Conservation (phyloP, 495 filamentous ascomycete genomes). For the Glarea lozoyensis region DNA sequence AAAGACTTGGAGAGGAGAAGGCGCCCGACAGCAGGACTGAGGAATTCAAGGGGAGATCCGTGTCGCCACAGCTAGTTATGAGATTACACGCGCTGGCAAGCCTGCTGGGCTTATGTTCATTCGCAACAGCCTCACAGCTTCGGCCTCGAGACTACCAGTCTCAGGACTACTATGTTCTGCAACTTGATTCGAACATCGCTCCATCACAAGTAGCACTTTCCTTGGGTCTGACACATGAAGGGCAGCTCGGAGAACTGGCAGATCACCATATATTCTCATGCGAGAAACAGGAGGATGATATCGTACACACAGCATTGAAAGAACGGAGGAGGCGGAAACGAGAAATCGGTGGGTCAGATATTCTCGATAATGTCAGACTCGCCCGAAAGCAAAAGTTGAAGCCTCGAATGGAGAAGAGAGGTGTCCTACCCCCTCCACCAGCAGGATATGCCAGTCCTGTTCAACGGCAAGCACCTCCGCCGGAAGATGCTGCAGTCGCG, state of each 20-base stretch:
- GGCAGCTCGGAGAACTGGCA: constrained; percentile 66
- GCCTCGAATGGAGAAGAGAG: constrained; percentile 67
- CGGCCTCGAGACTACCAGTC: constrained; percentile 33
- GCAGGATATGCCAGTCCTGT: constrained; percentile 17
- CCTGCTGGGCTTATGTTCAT: constrained; percentile 31
- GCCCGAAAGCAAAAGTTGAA: constrained; percentile 74
- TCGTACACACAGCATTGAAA: constrained; percentile 30
- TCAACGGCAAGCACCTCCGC: constrained; percentile 26
- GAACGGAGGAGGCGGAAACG: constrained; percentile 51
- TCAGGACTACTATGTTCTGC: constrained; percentile 68
- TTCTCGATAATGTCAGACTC: constrained; percentile 66
- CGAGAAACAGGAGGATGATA: constrained; percentile 43
- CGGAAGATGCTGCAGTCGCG: constrained; percentile 33
- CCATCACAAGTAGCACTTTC: constrained; percentile 65
- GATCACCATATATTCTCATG: constrained; percentile 83
- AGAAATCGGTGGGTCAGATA: constrained; percentile 38
- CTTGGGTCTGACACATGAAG: constrained; percentile 75
- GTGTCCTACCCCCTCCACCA: constrained; percentile 38
- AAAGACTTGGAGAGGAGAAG: constrained; percentile 3
- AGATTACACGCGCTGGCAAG: constrained; percentile 17
- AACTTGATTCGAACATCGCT: constrained; percentile 37
- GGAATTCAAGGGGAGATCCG: background rate
- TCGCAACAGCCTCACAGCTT: constrained; percentile 34
- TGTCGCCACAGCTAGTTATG: constrained; percentile 7
- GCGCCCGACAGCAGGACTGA: constrained; percentile 3